Base-by-base conservation (phyloP, 2,329 filamentous ascomycete genomes). In the Albophoma yamanashiensis region DNA sequence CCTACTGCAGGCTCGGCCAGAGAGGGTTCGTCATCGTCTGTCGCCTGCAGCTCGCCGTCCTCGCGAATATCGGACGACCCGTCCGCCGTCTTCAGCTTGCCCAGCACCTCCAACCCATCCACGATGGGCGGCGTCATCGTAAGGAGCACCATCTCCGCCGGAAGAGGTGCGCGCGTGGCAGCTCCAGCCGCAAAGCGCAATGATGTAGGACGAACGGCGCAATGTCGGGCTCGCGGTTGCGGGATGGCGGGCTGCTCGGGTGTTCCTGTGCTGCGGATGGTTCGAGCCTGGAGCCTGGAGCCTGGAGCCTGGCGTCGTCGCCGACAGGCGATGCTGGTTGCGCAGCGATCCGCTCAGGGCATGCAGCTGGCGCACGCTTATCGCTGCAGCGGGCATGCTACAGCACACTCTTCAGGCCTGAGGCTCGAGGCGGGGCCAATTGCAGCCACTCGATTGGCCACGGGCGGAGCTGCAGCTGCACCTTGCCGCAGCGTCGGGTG, bases 61-160 rank as follows among this genome's bases (percentile, higher is more conserved):
- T 70, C 56, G 56, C 61, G 56, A 65, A 57, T 53, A 40, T 65
- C 38, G 25, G 42, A 64, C 57, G 47, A 34, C 59, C 61, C 55
- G 38, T 45, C 55, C 55, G 20, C 55, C 58, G 20, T 60, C 42
- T 38, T 60, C n/a, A 25, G 14, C 15, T 55, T 62, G 22, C 31
- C 65, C 17, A 76, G 62, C 61, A 66, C 71, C 20, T 76, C 67
- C 14, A 92, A 68, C 0, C 82, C 87, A 70, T 84, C 83, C 74
- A 87, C 83, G 38, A 90, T 84, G 65, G 82, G 77, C 66, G 82
- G 72, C 4, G 89, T 92, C 79, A 91, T 88, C n/a, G 86, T 89
- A 50, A 94, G 83, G 52, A 89, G 78, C 22, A 92, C 89, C 89
- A 93, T 93, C 3, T 5, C 62, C 59, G 31, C 47, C 43, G 12